Base-by-base conservation (phyloP, 2,329 filamentous ascomycete species). In the Magnaporthiopsis rhizophila region DNA sequence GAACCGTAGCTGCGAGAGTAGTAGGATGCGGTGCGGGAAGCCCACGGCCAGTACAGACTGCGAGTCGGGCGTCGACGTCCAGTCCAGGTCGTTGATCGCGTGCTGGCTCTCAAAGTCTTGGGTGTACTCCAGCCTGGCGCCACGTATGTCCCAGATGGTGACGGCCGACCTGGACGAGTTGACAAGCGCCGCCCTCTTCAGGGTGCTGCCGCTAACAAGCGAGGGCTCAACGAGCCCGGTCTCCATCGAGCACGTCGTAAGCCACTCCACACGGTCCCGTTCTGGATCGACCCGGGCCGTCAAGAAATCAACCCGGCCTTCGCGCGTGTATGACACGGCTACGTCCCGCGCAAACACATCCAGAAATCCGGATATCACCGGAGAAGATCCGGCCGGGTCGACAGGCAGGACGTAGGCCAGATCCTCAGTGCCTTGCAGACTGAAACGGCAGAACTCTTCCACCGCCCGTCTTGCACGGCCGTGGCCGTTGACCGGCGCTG, bases 1-100 rank as follows among this genome's bases (percentile, higher is more conserved):
- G 72, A 95, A 97, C 15, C 93, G 89, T 78, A 96, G 87, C 72
- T 97, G 92, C 7, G 90, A 89, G 32, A 97, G 83, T 2, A 97
- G 81, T 36, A 96, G 77, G 6, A 97, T 89, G 65, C 89, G 86
- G 68, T 93, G 90, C n/a, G 89, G 88, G 71, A 97, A 97, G 0
- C 93, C 92, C n/a, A 97, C 91, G 0, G 93, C 91, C 26, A 97
- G 80, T 64, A 97, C 92, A 1, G 91, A 94, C 71, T 97, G 92
- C 61, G 87, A 87, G 73, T 96, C 91, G 0, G 92, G 92, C 0
- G 93, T 97, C 3, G 91, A 94, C 0, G 92, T 94, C 94, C 94
- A 97, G 74, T 97, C 92, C 15, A 97, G 83, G 74, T 97, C 93
- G 67, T 89, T 87, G 57, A 97, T 92, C 7, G 83, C 84, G 69